Base-by-base conservation (phyloP, 2,329 filamentous ascomycete genomes). In the Piedraia hortae region DNA sequence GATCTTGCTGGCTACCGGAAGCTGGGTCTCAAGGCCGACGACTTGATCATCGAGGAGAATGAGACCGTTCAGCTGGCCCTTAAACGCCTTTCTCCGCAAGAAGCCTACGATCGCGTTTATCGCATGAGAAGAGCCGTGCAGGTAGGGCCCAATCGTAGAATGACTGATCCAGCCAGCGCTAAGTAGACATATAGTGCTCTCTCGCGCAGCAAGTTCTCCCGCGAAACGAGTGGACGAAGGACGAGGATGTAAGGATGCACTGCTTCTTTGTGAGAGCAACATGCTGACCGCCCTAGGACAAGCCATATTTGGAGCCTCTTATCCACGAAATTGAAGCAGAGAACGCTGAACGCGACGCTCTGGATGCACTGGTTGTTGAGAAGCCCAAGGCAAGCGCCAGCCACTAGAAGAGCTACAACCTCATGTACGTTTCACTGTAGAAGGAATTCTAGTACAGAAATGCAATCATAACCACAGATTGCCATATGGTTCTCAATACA, bases 51-150 rank as follows among this genome's bases (percentile, higher is more conserved):
- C 46, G 85, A 97, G 53, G 85, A 97, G 56, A 71, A 62, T 57
- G 73, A 85, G 40, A 53, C 59, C 26, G 77, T 90, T 41, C 70
- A 85, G 50, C 62, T 69, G 38, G 85, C 85, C 31, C 62, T 97
- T 43, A 73, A 74, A 62, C 77, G 85, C 47, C 72, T 97, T 31
- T 64, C 73, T 26, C 62, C 75, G 41, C 75, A 88, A 59, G 75
- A 85, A 47, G 62, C 69, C 41, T 93, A 93, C 56, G 85, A 97
- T 57, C 82, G 85, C 48, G 66, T 93, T 47, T 97, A 78, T 69
- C 80, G 85, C 44, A 65, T 97, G 51, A 75, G 85, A 55, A 69
- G 85, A 53, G 82, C 85, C 41, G 68, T 88, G 53, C 85, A 97
- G 61, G 68, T 73, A 53, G 10, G n/a, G 10, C 5, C 6, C 12